Evolutionary conservation across 139 green algal genomes (phyloP).

Genomic region (Nannochloris sp.): DNA sequence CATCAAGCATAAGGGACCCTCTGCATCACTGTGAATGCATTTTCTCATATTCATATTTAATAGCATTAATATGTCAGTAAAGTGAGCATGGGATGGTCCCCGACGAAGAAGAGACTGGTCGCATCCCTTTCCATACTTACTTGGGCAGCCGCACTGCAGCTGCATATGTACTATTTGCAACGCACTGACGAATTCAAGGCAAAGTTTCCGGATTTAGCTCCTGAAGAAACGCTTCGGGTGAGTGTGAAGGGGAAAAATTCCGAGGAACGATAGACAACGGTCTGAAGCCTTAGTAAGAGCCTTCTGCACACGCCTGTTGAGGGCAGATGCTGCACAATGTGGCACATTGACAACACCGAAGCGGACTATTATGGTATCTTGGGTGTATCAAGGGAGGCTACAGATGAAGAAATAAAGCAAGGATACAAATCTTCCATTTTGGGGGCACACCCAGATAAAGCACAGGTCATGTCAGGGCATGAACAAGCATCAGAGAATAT

Average conservation of each 20-base stretch:
- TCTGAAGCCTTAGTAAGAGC: no score
- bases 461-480: not conserved
- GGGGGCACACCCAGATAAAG: constrained; percentile 74
- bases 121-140: not conserved
- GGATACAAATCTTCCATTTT: constrained; percentile 71
- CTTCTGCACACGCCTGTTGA: no score
- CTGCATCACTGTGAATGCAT: no score
- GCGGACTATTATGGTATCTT: constrained; percentile 22
- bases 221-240: not conserved
- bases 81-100: no score
- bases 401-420: constrained; percentile 58
- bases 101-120: not conserved
- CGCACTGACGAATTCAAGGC: constrained; percentile 20
- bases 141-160: constrained; percentile 16
- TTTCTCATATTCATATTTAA: no score
- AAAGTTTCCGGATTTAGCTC: constrained; percentile 19
- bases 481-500: not conserved
- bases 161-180: constrained; percentile 18
- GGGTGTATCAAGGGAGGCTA: constrained; percentile 17
- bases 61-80: not conserved
- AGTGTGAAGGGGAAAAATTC: not conserved
- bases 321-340: no score
- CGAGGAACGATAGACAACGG: not conserved
- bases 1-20: no score
- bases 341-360: not conserved